Base-by-base conservation (phyloP, 129 eudicot species). In the Helianthus tuberosus region DNA sequence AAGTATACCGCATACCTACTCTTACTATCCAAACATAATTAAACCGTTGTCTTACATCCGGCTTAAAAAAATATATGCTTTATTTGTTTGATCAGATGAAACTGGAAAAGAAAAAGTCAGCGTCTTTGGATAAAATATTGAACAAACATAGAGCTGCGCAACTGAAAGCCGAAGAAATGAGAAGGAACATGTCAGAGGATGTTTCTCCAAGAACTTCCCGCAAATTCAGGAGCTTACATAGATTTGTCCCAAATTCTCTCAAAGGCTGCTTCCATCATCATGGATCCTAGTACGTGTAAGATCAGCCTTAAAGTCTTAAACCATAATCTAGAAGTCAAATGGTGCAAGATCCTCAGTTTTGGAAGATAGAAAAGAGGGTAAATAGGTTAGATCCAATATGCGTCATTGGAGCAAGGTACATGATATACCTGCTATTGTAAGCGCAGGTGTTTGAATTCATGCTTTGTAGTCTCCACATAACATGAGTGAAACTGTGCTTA, bases 51-150 rank as follows among this genome's bases (percentile, higher is more conserved):
- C 59, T 55, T 51, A n/a, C 16, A 14, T 55, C 32, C 23, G 32
- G 29, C 29, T 6, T 23, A 1, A 6, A 41, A 41, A 23, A 52
- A 7, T 36, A 32, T 53, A 35, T 69, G n/a, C 63, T n/a, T 35
- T 13, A 20, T 65, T 13, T 17, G 44, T 43, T 39, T 53, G n/a
- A 25, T 35, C 74, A 93, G 98, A 86, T 87, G 96, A 90, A 90
- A 79, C 76, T 90, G 39, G 98, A 93, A 80, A 93, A 93, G 89
- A 90, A 81, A 80, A 89, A 89, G 77, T 81, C 90, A 0, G 82
- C 90, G 46, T 88, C 96, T 35, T 82, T 93, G 98, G 96, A 90
- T 71, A 93, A 85, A 74, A 93, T 93, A 66, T 76, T 86, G 79
- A 86, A 86, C 73, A 93, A 84, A 79, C 85, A 89, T 73, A 83